phyloP scores from a whole-genome alignment of 1,139 yeast genomes.

The Cylindricascospora bacillispora region DNA sequence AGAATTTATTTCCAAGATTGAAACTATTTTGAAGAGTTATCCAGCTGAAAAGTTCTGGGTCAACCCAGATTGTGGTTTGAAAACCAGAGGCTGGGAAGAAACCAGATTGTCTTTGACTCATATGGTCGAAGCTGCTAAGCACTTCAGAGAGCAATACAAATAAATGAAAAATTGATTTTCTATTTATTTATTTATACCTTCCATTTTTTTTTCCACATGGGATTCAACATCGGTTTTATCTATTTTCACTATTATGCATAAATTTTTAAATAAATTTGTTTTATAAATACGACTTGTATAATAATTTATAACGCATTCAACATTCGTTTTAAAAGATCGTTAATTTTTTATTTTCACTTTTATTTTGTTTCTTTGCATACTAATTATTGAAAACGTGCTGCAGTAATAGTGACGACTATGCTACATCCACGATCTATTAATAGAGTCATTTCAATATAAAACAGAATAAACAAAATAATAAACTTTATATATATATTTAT shows the following conservation, averaged over 20 bases:
- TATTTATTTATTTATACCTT: conserved; percentile 1
- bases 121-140: conserved; percentile 98
- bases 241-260: conserved; percentile 1
- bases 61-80: conserved; percentile 99
- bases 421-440: too few relatives aligned
- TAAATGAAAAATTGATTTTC: conserved; percentile 16
- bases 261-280: conserved; percentile 2
- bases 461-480: too few relatives aligned
- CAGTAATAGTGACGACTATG: too few relatives aligned
- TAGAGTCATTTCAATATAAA: too few relatives aligned
- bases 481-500: background rate
- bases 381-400: too few relatives aligned
- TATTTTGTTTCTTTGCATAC: background rate
- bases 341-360: background rate
- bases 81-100: conserved; percentile 95
- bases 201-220: conserved; percentile 6
- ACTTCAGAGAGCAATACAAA: conserved; percentile 60
- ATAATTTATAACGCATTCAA: conserved; percentile 25
- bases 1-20: conserved; percentile 88
- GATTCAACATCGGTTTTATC: conserved; percentile 20
- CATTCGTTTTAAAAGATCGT: conserved; percentile 18
- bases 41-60: conserved; percentile 98
- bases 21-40: conserved; percentile 89
- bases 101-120: conserved; percentile 79
- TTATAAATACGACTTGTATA: background rate